Percentiles rank a stretch among this genome's conserved stretches.
phyloP scores from a whole-genome alignment of 2,329 filamentous ascomycete species.

The Plenodomus tracheiphilus region DNA sequence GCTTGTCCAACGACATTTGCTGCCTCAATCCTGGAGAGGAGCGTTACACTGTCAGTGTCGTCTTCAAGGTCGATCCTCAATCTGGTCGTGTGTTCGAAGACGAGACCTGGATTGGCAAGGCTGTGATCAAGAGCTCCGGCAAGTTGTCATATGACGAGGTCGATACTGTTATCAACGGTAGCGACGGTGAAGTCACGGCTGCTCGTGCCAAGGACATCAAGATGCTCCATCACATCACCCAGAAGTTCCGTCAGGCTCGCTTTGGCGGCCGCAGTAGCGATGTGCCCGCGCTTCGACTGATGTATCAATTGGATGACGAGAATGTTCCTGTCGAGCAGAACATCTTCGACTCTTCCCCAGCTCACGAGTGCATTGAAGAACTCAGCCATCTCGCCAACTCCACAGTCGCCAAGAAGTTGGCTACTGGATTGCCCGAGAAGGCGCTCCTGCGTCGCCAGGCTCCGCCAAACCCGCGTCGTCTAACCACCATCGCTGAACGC shows the following conservation, averaged over 20 bases:
- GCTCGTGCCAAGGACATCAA: conserved; percentile 76
- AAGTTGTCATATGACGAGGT: conserved; percentile 85
- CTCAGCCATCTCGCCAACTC: conserved; percentile 90
- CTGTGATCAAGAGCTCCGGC: conserved; percentile 87
- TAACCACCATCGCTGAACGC: conserved; percentile 87
- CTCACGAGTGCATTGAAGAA: conserved; percentile 94
- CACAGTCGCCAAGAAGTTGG: conserved; percentile 83
- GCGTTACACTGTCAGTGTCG: conserved; percentile 85
- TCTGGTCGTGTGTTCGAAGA: conserved; percentile 80
- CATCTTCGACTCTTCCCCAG: conserved; percentile 87
- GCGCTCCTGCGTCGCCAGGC: conserved; percentile 87
- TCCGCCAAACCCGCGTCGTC: conserved; percentile 81
- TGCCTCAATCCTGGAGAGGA: conserved; percentile 86
- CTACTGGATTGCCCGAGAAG: conserved; percentile 81
- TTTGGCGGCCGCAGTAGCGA: conserved; percentile 78
- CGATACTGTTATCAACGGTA: conserved; percentile 74
- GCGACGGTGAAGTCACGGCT: conserved; percentile 66
- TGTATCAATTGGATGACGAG: conserved; percentile 96
- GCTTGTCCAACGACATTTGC: conserved; percentile 84
- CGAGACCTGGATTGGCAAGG: conserved; percentile 91
- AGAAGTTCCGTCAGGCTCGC: conserved; percentile 87
- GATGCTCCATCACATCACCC: conserved; percentile 76
- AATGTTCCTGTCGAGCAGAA: conserved; percentile 97
- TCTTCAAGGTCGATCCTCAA: conserved; percentile 85
- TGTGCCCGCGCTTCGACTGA: conserved; percentile 81